Percentiles rank a stretch among this genome's conserved stretches.
These are phyloP conservation scores for Lunularia cruciata DNA, from an alignment of 225 moss, liverwort and hornwort genomes.

Conservation along the genomic window DNA sequence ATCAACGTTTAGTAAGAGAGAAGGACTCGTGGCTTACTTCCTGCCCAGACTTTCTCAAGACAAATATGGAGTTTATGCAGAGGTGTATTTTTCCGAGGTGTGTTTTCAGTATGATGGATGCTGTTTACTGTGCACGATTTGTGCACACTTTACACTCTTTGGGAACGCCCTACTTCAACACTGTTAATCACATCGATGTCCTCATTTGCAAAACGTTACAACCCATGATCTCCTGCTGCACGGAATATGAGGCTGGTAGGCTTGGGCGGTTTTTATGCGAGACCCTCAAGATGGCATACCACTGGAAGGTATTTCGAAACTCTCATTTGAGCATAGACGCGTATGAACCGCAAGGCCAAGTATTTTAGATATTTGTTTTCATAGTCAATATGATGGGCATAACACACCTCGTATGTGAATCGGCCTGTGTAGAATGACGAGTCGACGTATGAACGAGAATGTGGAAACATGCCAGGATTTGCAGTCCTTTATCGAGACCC, in stretches of 20 bases:
- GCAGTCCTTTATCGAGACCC: slow-evolving; percentile 97
- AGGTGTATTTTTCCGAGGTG: slow-evolving; percentile 98
- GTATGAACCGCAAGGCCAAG: no score
- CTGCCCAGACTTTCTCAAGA: slow-evolving; percentile 95
- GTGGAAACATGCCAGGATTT: slow-evolving; percentile 99
- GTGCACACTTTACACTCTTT: slow-evolving; percentile 92
- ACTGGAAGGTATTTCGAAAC: slow-evolving; percentile 75
- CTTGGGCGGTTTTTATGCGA: slow-evolving; percentile 93
- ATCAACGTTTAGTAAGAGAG: slow-evolving; percentile 83
- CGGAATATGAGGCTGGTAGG: slow-evolving; percentile 97
- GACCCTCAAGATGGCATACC: slow-evolving; percentile 98
- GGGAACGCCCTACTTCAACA: slow-evolving; percentile 97
- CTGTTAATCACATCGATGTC: slow-evolving; percentile 95
- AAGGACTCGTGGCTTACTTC: slow-evolving; percentile 94
- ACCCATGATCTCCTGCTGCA: slow-evolving; percentile 99
- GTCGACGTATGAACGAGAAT: slow-evolving; percentile 92
- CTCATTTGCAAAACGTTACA: slow-evolving; percentile 97
- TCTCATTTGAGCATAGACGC: not conserved
- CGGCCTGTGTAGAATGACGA: slow-evolving; percentile 72
- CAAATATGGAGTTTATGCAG: slow-evolving; percentile 98
- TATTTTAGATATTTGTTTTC: no score
- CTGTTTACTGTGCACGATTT: slow-evolving; percentile 97
- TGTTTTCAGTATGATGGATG: slow-evolving; percentile 99
- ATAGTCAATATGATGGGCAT: not conserved
- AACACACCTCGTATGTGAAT: not conserved